A percentile compares a stretch with the other conserved stretches of the same genome.
Evolutionary conservation across 441 rosid genomes (phyloP).

Genomic region (Rhodomyrtus psidioides): DNA sequence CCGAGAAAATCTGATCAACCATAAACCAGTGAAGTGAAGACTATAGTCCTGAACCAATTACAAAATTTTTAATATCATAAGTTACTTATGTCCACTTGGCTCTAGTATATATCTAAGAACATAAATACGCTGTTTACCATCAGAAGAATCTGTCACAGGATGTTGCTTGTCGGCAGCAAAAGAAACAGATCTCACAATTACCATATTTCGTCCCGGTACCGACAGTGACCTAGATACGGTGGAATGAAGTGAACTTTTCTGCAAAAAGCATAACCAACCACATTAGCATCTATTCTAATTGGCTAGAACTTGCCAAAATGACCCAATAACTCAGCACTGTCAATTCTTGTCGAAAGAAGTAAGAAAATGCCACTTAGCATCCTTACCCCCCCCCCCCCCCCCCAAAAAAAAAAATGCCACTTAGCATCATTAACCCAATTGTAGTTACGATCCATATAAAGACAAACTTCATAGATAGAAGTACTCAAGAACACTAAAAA

Average conservation of each 20-base stretch:
- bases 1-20: not conserved
- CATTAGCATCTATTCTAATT: constrained; percentile 1
- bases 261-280: constrained; percentile 17
- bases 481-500: not conserved
- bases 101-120: not conserved
- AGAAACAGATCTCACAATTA: constrained; percentile 69
- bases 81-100: not conserved
- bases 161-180: constrained; percentile 41
- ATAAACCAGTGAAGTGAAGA: not conserved
- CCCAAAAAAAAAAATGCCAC: not conserved
- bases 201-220: constrained; percentile 62
- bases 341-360: not conserved
- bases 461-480: not conserved
- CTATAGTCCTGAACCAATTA: not conserved
- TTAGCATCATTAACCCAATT: not conserved
- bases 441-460: not conserved
- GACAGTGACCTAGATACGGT: constrained; percentile 79
- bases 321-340: not conserved
- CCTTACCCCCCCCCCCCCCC: no score
- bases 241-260: constrained; percentile 35
- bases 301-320: not conserved
- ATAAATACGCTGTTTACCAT: constrained; percentile 31
- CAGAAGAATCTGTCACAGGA: constrained; percentile 21
- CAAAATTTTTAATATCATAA: not conserved
- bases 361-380: not conserved